Evolutionary conservation across 1,284 basidiomycete genomes (phyloP), one percentile per base, ranked within the genome.

Genomic region (Retiboletus flavoniger): DNA sequence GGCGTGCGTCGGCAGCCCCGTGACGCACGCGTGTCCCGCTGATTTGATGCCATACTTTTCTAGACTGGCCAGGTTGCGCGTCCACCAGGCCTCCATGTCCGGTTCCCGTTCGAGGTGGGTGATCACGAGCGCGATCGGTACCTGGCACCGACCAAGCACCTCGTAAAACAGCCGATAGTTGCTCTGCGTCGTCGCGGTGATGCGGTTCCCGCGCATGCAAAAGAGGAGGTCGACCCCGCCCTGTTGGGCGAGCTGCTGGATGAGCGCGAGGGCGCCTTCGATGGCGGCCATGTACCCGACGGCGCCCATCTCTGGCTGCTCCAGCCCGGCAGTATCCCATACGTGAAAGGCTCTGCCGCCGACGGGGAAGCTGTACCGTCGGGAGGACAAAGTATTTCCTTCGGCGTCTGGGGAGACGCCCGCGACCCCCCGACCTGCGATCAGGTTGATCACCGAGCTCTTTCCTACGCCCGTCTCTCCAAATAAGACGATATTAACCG

Each of bases 251-350:
- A 76, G 67, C 21, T 59, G 59, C 17, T 60, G 62, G 44, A 78
- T 60, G 32, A 77, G 70, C 2, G 51, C 31, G 38, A 69, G 67
- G 3, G 73, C 63, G 13, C 63, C 57, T 16, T 66, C 60, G 46
- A 75, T 68, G 3, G 73, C 69, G 0, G 64, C 51, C 54, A 67
- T 43, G 63, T 66, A 55, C 55, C 60, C 28, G 53, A 64, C 29
- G 48, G 62, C 24, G 8, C 60, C 32, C 63, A 65, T n/a, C 17
- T 57, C 53, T 13, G 72, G 68, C 40, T 75, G 70, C 47, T 73
- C 63, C 13, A 77, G 64, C 10, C 76, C 75, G 0, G 65, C 65
- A 17, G 74, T 76, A 50, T 75, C 75, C 64, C 57, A 69, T n/a
- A 69, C 44, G 7, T 66, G 50, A 39, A 66, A 60, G 4, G 46